Conservation (phyloP, 108 stramenopile species). For the Poteriospumella lacustris region DNA sequence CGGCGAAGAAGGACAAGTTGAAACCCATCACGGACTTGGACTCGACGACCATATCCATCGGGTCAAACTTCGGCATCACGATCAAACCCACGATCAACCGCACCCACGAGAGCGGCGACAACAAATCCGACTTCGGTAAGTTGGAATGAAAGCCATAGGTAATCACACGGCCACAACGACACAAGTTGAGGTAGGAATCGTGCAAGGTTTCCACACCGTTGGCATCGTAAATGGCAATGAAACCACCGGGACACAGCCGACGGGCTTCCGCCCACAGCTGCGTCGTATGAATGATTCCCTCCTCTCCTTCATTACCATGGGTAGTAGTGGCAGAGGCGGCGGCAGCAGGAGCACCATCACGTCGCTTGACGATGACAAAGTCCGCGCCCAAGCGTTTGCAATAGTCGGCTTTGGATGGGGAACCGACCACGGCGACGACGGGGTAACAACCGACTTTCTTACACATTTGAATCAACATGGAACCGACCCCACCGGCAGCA, state of each 20-base stretch:
- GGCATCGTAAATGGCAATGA: constrained; percentile 69
- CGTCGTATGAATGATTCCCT: too few species aligned
- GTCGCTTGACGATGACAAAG: constrained; percentile 69
- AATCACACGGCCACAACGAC: constrained; percentile 66
- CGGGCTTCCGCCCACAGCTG: constrained; percentile 42
- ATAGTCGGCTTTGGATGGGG: constrained; percentile 63
- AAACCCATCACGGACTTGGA: constrained; percentile 72
- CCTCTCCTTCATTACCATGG: too few species aligned
- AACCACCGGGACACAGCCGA: constrained; percentile 51
- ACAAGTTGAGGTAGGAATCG: constrained; percentile 69
- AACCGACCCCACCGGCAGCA: constrained; percentile 76
- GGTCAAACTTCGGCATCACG: constrained; percentile 73
- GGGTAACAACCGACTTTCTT: constrained; percentile 63
- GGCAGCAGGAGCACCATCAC: constrained; percentile 55
- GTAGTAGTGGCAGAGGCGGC: too few species aligned
- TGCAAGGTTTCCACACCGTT: constrained; percentile 74
- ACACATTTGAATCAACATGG: constrained; percentile 75
- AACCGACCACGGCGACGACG: constrained; percentile 74
- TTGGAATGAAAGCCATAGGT: constrained; percentile 83
- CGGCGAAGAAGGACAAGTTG: constrained; percentile 77
- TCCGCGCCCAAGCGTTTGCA: constrained; percentile 67
- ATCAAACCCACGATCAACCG: constrained; percentile 59
- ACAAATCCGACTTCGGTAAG: constrained; percentile 62
- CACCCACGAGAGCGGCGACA: constrained; percentile 71
- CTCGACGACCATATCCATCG: constrained; percentile 66